Evolutionary conservation across 2,329 filamentous ascomycete genomes (phyloP), one percentile per base, ranked within the genome.

Genomic region (Amauroascus niger): DNA sequence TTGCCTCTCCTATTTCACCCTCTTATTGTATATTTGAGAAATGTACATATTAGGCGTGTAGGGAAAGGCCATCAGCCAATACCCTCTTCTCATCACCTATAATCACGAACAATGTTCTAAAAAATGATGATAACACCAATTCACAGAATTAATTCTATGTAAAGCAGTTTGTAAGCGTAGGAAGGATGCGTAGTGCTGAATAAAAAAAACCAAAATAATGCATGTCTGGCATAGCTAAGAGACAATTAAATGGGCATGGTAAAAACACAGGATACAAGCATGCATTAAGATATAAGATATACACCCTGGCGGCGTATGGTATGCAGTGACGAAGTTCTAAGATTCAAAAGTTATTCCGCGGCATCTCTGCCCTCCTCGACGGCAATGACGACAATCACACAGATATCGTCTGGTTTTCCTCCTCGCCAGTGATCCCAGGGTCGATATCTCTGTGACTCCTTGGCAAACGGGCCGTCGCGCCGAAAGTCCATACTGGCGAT

Each of bases 391-490:
- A 90, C 83, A 49, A 98, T 76, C 3, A 88, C 88, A 63, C 88
- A 91, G 55, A 98, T 96, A 69, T 98, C 93, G 67, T 98, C 93
- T 18, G 94, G 81, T 70, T 98, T 98, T 50, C 93, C 93, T 55
- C 93, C 93, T 55, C 82, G 82, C 81, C 88, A 98, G 55, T 83
- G 81, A 69, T 97, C 91, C 35, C 84, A 76, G 0, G 93, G 91
- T 62, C 87, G 95, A 65, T 87, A 83, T 64, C 84, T 87, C 67
- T 93, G 88, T 18, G 96, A 88, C 69, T 96, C 89, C 70, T 88
- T 95, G 39, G 93, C 89, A 69, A 98, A 98, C 0, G 93, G 93
- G 0, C 91, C 89, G 67, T 97, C 87, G 50, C 87, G 74, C 63
- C 86, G 88, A 47, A 78, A 80, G 69, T 95, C 89, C 55, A 87